Evolutionary conservation across 2,329 filamentous ascomycete genomes (phyloP), one percentile per base, ranked within the genome.

Genomic region (Nothomitra cinnamomea): DNA sequence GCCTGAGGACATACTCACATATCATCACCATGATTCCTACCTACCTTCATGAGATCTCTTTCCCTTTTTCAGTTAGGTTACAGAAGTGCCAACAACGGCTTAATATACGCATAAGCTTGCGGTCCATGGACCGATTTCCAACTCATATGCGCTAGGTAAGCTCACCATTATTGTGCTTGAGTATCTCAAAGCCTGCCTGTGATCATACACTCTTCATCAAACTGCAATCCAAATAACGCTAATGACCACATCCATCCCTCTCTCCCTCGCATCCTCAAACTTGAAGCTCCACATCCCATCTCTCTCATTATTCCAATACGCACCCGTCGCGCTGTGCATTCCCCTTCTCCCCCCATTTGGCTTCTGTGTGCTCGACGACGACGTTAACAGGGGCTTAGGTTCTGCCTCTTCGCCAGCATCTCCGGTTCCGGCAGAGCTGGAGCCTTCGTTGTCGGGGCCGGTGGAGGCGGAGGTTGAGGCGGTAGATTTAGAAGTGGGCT

Each of bases 281-380:
- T 92, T 92, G 73, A 83, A 88, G 61, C 80, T 87, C 83, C 84
- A 92, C 78, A 89, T 89, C 60, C 86, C 86, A 64, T 92, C 85
- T 69, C 83, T 87, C 72, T 88, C 86, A 70, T 88, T 85, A 68
- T 92, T 87, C 86, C 86, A 92, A 74, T 84, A 92, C 35, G 85
- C 87, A 50, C 85, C 86, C 45, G 83, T 85, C 21, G 86, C 85
- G 66, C 80, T 85, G 72, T 92, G 86, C 86, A 92, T 92, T 59
- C 92, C 92, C 59, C 90, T 80, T 59, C 89, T 80, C 54, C 88
- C 90, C 1, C 32, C 28, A 32, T 4, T 10, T 32, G 28, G 42
- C 24, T 45, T 21, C 42, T 45, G 42, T 50, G n/a, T 10, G 24
- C 47, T 28, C 13, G 54, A 85, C 83, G 65, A 83, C 79, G 28